These are phyloP conservation scores for Pelargonium fulgidum DNA, from an alignment of 441 rosid species.

Conservation along the genomic window DNA sequence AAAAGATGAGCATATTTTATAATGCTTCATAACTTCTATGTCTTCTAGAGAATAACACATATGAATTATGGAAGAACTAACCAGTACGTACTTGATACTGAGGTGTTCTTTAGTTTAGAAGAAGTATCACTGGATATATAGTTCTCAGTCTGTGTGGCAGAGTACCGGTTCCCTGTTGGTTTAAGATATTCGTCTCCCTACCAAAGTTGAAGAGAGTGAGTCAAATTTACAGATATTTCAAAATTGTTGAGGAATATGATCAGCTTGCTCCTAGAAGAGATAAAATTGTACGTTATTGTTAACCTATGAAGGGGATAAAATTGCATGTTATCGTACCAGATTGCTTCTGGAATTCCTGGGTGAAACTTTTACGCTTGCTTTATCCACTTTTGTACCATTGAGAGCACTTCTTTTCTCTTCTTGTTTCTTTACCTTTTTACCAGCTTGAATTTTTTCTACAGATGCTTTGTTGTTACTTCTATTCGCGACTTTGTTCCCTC, in stretches of 20 bases:
- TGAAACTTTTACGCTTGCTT: constrained; percentile 26
- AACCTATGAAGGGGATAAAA: not conserved
- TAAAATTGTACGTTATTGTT: not conserved
- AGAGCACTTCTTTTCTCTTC: constrained; percentile 24
- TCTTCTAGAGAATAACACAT: not conserved
- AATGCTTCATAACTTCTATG: not conserved
- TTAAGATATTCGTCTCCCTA: constrained; percentile 30
- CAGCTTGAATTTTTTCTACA: constrained; percentile 23
- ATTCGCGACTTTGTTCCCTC: constrained; percentile 31
- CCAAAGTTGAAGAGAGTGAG: constrained; percentile 8
- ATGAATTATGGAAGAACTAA: constrained; percentile 23
- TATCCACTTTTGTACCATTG: constrained; percentile 26
- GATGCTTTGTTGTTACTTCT: constrained; percentile 28
- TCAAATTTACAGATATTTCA: not conserved
- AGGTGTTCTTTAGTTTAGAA: constrained; percentile 25
- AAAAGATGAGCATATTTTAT: not conserved
- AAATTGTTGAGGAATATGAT: not conserved
- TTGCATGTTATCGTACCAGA: constrained; percentile 5
- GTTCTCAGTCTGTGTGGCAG: constrained; percentile 20
- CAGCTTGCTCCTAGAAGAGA: constrained; percentile 9
- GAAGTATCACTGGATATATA: constrained; percentile 20
- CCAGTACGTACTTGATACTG: constrained; percentile 36
- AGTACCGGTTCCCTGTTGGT: constrained; percentile 20
- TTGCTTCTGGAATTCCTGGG: constrained; percentile 27
- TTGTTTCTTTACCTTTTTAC: constrained; percentile 37